Percentiles rank a stretch among this genome's conserved stretches.
phyloP scores from a whole-genome alignment of 371 early-diverging fungal species.

The Zancudomyces culisetae region DNA sequence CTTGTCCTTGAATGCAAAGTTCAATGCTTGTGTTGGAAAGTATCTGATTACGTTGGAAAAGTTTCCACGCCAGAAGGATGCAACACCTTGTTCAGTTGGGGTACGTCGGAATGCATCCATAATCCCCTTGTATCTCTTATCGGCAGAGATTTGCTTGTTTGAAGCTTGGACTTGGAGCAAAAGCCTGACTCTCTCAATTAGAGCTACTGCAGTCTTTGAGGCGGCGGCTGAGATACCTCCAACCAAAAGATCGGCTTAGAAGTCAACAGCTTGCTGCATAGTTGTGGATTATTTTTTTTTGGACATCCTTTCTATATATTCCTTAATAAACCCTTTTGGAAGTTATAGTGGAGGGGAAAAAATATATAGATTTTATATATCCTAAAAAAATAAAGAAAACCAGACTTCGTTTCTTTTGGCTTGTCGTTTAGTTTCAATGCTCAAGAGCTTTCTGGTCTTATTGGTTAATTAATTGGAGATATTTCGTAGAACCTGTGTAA shows the following conservation, averaged over 20 bases:
- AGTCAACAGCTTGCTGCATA: slow-evolving; percentile 1
- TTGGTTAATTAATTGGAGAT: too few relatives aligned
- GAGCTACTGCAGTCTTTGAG: slow-evolving; percentile 79
- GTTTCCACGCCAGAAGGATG: slow-evolving; percentile 48
- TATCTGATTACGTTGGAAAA: slow-evolving; percentile 57
- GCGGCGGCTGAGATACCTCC: slow-evolving; percentile 80
- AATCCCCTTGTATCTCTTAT: slow-evolving; percentile 46
- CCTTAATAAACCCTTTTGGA: too few relatives aligned
- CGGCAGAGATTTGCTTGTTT: slow-evolving; percentile 36
- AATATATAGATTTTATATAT: too few relatives aligned
- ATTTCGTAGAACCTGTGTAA: too few relatives aligned
- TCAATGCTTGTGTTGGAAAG: slow-evolving; percentile 63
- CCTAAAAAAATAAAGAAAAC: too few relatives aligned
- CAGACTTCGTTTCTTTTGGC: too few relatives aligned
- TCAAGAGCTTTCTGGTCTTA: too few relatives aligned
- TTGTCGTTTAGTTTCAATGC: too few relatives aligned
- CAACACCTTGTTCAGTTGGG: slow-evolving; percentile 42
- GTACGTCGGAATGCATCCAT: slow-evolving; percentile 44
- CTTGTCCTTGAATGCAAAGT: slow-evolving; percentile 68
- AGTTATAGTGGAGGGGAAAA: too few relatives aligned
- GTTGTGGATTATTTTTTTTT: too few relatives aligned
- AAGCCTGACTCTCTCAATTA: slow-evolving; percentile 62
- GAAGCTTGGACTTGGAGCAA: slow-evolving; percentile 52
- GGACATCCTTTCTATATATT: too few relatives aligned
- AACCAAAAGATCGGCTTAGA: slow-evolving; percentile 21